Conservation (phyloP, 352 stramenopile genomes). For the Globisporangium megalacanthum region DNA sequence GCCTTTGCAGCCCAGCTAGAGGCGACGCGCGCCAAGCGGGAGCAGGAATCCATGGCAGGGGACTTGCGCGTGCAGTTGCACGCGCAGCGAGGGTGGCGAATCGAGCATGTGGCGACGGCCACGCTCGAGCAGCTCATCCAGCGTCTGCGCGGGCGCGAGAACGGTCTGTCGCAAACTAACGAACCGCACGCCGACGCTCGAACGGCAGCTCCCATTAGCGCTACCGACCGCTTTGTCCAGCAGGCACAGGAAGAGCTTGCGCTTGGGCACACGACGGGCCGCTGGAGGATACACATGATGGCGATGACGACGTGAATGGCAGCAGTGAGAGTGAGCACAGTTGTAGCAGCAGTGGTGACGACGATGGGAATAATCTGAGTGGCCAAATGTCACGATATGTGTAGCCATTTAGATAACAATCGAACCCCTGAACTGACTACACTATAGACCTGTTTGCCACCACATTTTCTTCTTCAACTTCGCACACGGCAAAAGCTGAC, state of each 20-base stretch:
- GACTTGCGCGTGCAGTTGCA: conserved; percentile 37
- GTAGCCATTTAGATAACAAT: too few relatives aligned
- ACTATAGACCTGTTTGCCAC: too few relatives aligned
- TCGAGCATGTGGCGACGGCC: conserved; percentile 14
- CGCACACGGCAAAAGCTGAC: too few relatives aligned
- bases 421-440: too few relatives aligned
- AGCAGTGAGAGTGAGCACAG: conserved; percentile 10
- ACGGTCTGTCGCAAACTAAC: neutral
- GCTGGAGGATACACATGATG: conserved; percentile 12
- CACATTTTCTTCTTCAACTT: too few relatives aligned
- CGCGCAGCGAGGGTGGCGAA: conserved; percentile 36
- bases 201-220: conserved; percentile 11
- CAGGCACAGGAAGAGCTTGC: conserved; percentile 56
- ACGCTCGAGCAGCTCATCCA: conserved; percentile 35
- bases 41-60: conserved; percentile 8
- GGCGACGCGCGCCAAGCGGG: conserved; percentile 2
- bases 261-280: conserved; percentile 34
- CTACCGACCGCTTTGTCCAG: conserved; percentile 44
- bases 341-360: conserved; percentile 3
- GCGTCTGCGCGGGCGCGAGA: conserved; percentile 19
- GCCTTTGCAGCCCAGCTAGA: conserved; percentile 28
- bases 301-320: conserved; percentile 10
- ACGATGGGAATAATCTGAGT: too few relatives aligned
- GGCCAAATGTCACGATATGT: too few relatives aligned
- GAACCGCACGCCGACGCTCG: neutral